Percentiles rank a stretch among this genome's conserved stretches.
Conservation (phyloP, 768 basidiomycete genomes). For the Terana coerulea region DNA sequence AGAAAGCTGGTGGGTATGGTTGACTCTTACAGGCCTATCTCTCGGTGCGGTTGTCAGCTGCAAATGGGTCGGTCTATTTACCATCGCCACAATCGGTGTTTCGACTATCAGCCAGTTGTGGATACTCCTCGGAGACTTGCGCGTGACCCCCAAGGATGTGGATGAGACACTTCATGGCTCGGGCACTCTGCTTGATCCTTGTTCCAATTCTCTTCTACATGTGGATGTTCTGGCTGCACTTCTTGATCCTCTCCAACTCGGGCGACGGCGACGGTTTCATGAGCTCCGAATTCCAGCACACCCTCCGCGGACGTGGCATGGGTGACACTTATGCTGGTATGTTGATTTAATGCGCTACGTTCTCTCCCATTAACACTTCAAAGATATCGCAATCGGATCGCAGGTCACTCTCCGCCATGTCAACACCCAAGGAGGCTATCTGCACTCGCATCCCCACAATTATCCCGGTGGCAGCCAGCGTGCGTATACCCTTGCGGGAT, state of each 20-base stretch:
- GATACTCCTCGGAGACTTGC: constrained; percentile 83
- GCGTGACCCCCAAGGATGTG: constrained; percentile 73
- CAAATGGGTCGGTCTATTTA: constrained; percentile 99
- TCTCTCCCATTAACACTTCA: background rate
- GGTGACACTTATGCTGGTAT: constrained; percentile 86
- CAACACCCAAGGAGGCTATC: constrained; percentile 98
- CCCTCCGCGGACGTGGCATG: constrained; percentile 86
- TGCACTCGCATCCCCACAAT: constrained; percentile 89
- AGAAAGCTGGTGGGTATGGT: constrained; percentile 89
- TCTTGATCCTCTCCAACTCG: constrained; percentile 79
- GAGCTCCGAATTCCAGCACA: constrained; percentile 99
- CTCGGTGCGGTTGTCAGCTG: constrained; percentile 91
- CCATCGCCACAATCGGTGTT: constrained; percentile 89
- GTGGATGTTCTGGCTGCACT: constrained; percentile 95
- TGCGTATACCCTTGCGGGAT: constrained; percentile 33
- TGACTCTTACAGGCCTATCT: constrained; percentile 78
- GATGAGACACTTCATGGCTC: constrained; percentile 80
- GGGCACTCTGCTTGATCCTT: constrained; percentile 85
- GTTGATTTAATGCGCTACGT: constrained; percentile 19
- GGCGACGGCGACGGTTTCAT: constrained; percentile 99
- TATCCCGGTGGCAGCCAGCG: constrained; percentile 92
- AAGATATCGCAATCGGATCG: constrained; percentile 86
- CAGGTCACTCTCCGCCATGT: constrained; percentile 80
- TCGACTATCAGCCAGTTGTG: constrained; percentile 86
- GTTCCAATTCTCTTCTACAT: constrained; percentile 90